Percentiles rank a stretch among this genome's conserved stretches.
These are phyloP conservation scores for Stevia rebaudiana DNA, from an alignment of 140 eudicot species.

Conservation along the genomic window DNA sequence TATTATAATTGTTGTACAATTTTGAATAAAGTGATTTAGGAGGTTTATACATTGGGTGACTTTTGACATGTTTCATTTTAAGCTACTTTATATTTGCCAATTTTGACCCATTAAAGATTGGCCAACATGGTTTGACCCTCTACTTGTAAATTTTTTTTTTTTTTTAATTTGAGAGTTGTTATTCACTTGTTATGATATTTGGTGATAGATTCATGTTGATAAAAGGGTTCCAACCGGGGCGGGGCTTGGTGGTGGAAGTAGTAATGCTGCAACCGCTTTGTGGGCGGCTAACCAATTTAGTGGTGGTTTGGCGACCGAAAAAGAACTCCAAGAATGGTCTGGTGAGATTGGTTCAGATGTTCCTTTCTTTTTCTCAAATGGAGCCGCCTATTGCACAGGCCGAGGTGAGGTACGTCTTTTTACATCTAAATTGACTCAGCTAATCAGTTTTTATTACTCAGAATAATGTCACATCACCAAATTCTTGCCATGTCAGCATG, in stretches of 20 bases:
- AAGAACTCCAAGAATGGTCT: constrained; percentile 97
- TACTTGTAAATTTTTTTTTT: neutral
- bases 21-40: neutral
- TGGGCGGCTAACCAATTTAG: constrained; percentile 98
- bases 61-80: neutral
- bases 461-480: no score
- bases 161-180: neutral
- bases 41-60: neutral
- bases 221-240: constrained; percentile 99
- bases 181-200: neutral
- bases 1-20: neutral
- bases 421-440: neutral
- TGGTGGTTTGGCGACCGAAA: constrained; percentile 76
- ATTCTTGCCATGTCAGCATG: no score
- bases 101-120: neutral
- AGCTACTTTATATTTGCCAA: neutral
- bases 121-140: neutral
- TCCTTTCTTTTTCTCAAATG: constrained; percentile 88
- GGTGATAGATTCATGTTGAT: constrained; percentile 75
- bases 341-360: constrained; percentile 95
- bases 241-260: constrained; percentile 98
- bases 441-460: neutral
- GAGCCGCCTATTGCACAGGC: constrained; percentile 97
- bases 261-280: constrained; percentile 95
- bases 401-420: constrained; percentile 86